Conservation (phyloP, 2,329 filamentous ascomycete species). For the Fusarium cyanostomum region DNA sequence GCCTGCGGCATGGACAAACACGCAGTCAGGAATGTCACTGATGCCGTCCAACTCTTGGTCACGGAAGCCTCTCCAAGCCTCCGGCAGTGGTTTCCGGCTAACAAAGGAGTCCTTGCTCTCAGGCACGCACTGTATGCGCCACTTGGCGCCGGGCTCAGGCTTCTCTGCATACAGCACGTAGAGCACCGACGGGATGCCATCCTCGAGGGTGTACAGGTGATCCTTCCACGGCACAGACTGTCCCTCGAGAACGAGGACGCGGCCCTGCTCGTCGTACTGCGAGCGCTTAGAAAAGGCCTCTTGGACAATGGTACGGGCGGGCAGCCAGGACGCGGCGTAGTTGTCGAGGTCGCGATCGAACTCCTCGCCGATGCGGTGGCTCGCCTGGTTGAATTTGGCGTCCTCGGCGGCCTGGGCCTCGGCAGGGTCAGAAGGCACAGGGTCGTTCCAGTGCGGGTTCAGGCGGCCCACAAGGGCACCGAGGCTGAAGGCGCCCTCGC, state of each 20-base stretch:
- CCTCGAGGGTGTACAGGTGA: constrained; percentile 89
- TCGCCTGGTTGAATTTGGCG: constrained; percentile 79
- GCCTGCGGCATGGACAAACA: constrained; percentile 93
- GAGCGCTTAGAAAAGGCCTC: constrained; percentile 76
- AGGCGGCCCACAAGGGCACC: constrained; percentile 83
- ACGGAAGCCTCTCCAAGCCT: constrained; percentile 89
- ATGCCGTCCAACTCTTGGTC: constrained; percentile 85
- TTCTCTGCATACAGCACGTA: constrained; percentile 95
- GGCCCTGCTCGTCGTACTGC: constrained; percentile 76
- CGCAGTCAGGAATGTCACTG: constrained; percentile 74
- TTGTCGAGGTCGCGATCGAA: constrained; percentile 85
- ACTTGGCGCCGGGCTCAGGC: constrained; percentile 78
- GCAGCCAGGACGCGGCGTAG: constrained; percentile 82
- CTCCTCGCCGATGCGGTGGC: constrained; percentile 85
- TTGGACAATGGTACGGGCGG: constrained; percentile 82
- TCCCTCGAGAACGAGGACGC: constrained; percentile 80
- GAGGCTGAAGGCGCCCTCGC: constrained; percentile 82
- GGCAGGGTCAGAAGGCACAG: constrained; percentile 58
- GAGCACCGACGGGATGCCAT: constrained; percentile 67
- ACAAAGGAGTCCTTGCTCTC: constrained; percentile 85
- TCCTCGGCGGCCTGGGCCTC: constrained; percentile 80
- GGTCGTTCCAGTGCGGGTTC: constrained; percentile 85
- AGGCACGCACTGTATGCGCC: constrained; percentile 94
- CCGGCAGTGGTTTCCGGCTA: constrained; percentile 90
- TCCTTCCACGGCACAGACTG: constrained; percentile 95